Conservation (phyloP, 2,329 filamentous ascomycete genomes). For the Verticillium longisporum region DNA sequence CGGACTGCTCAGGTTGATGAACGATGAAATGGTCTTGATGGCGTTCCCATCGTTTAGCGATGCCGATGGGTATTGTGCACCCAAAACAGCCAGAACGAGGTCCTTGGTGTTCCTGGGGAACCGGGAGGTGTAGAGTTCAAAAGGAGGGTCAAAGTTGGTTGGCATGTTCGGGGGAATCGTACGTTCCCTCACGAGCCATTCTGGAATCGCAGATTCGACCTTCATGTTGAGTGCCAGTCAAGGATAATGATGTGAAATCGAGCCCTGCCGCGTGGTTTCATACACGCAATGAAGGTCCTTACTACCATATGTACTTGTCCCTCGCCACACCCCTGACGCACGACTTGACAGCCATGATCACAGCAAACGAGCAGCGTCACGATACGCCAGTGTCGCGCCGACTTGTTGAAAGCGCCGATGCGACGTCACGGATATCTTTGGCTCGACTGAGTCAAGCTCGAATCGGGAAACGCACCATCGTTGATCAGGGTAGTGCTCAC, state of each 20-base stretch:
- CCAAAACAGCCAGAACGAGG: conserved; percentile 12
- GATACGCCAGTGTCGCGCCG: no score
- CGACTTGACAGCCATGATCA: no score
- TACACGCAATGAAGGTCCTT: no score
- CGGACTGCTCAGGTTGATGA: conserved; percentile 2
- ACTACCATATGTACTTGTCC: no score
- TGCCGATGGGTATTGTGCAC: conserved; percentile 7
- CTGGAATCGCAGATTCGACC: background rate
- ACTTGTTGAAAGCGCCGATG: no score
- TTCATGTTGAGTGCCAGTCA: background rate
- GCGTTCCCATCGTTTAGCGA: background rate
- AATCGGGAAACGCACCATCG: background rate
- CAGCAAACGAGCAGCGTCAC: no score
- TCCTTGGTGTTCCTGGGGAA: conserved; percentile 9
- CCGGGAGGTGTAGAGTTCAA: conserved; percentile 9
- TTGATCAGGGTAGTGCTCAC: background rate
- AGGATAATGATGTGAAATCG: background rate
- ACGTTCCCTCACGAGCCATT: background rate
- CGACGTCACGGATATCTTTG: no score
- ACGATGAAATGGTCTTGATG: conserved; percentile 4
- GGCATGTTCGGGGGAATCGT: conserved; percentile 4
- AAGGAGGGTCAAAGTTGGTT: conserved; percentile 8
- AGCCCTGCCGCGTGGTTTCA: background rate
- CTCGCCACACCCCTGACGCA: no score
- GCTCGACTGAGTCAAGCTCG: background rate